These are phyloP conservation scores for Rutidosis leptorrhynchoides DNA, from an alignment of 129 eudicot species.

Conservation along the genomic window DNA sequence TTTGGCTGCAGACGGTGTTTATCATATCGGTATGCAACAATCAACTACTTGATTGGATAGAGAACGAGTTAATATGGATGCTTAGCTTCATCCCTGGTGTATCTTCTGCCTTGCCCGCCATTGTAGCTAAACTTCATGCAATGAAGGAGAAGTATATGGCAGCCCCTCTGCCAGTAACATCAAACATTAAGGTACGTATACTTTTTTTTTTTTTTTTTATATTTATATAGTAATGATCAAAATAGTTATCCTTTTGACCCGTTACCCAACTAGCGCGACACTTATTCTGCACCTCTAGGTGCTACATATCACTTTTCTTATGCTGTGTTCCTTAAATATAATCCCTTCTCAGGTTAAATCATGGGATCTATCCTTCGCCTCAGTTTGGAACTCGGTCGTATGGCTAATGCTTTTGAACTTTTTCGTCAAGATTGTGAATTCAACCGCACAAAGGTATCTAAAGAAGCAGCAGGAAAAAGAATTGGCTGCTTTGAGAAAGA, in stretches of 20 bases:
- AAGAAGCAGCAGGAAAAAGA: slow-evolving; percentile 79
- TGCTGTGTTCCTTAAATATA: neutral
- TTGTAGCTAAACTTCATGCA: slow-evolving; percentile 68
- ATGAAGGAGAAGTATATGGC: slow-evolving; percentile 78
- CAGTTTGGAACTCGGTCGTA: slow-evolving; percentile 81
- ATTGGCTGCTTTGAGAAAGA: slow-evolving; percentile 43
- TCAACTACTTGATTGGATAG: slow-evolving; percentile 90
- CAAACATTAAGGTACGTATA: slow-evolving; percentile 67
- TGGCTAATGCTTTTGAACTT: slow-evolving; percentile 82
- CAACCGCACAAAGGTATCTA: slow-evolving; percentile 74
- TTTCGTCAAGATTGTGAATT: slow-evolving; percentile 71
- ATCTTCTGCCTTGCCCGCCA: slow-evolving; percentile 53
- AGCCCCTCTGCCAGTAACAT: slow-evolving; percentile 49
- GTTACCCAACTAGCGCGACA: neutral
- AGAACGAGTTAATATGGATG: slow-evolving; percentile 79
- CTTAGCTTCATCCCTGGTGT: slow-evolving; percentile 80
- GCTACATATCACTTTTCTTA: neutral
- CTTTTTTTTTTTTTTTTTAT: too few species aligned
- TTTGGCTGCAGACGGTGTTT: slow-evolving; percentile 70
- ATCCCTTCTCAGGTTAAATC: slow-evolving; percentile 56
- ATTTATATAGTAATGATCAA: too few species aligned
- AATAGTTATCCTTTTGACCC: neutral
- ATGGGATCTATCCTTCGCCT: slow-evolving; percentile 75
- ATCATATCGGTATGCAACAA: slow-evolving; percentile 91
- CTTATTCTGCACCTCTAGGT: neutral